These are phyloP conservation scores for Pythium inflatum DNA, from an alignment of 352 stramenopile genomes.

Conservation along the genomic window DNA sequence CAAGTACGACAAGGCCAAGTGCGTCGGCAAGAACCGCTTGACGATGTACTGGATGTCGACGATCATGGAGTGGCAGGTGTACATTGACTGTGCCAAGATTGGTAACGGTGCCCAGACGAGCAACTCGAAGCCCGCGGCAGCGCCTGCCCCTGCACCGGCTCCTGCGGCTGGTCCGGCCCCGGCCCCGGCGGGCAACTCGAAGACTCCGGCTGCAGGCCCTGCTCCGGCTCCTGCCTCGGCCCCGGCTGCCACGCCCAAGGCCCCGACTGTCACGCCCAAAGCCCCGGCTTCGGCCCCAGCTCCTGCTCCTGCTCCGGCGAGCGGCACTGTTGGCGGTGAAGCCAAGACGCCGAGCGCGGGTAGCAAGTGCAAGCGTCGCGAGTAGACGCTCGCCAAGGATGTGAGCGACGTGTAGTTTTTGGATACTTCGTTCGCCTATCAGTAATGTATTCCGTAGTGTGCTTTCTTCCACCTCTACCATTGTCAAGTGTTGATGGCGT, in stretches of 20 bases:
- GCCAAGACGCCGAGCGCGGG: not conserved
- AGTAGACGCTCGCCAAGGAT: not conserved
- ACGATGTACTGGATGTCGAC: conserved; percentile 65
- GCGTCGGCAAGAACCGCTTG: conserved; percentile 40
- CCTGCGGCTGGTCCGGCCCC: not conserved
- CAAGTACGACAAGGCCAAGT: conserved; percentile 45
- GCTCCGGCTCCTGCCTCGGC: not conserved
- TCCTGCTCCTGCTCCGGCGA: no score
- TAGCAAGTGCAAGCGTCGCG: conserved; percentile 16
- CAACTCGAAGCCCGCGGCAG: not conserved
- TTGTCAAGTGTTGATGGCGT: not conserved
- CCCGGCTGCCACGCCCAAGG: no score
- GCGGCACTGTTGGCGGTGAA: not conserved
- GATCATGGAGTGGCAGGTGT: conserved; percentile 63
- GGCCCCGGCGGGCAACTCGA: not conserved
- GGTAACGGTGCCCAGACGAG: not conserved
- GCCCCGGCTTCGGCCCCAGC: no score
- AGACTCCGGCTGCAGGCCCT: not conserved
- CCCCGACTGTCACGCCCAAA: no score
- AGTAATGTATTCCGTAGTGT: no score
- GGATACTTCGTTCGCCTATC: no score
- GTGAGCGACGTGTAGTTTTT: not conserved
- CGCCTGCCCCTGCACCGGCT: not conserved
- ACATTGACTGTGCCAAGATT: conserved; percentile 33
- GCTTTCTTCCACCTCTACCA: no score